Conservation (phyloP, 1,139 yeast genomes). For the Arxiozyma bovina region DNA sequence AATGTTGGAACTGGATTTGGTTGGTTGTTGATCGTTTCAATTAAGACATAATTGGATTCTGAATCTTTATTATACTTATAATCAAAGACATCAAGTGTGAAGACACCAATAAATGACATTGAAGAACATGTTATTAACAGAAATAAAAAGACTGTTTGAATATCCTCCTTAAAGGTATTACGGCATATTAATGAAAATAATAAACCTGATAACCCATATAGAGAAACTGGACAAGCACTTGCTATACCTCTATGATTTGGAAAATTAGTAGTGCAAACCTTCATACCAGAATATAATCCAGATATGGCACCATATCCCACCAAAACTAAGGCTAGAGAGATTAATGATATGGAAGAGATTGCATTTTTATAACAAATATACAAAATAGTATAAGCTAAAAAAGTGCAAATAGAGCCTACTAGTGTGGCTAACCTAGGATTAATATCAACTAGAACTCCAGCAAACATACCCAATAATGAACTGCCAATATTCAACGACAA, state of each 20-base stretch:
- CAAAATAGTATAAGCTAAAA: constrained; percentile 35
- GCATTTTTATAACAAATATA: constrained; percentile 32
- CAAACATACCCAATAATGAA: constrained; percentile 59
- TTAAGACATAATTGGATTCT: neutral
- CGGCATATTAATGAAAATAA: constrained; percentile 38
- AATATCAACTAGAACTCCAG: constrained; percentile 56
- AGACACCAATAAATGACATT: constrained; percentile 29
- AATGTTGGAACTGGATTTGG: neutral
- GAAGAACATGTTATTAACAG: constrained; percentile 27
- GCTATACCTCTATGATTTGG: constrained; percentile 66
- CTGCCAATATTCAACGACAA: constrained; percentile 55
- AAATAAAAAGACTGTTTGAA: constrained; percentile 35
- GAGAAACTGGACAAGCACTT: constrained; percentile 52
- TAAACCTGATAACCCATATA: constrained; percentile 44
- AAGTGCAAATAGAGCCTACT: constrained; percentile 44
- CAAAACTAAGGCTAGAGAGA: constrained; percentile 42
- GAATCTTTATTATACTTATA: neutral
- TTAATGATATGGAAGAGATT: constrained; percentile 29
- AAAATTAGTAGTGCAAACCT: constrained; percentile 61
- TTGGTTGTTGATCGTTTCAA: neutral
- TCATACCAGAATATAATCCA: constrained; percentile 56
- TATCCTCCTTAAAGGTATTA: constrained; percentile 36
- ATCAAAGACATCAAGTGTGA: constrained; percentile 21
- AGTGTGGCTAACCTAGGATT: constrained; percentile 44
- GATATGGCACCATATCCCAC: constrained; percentile 61